Evolutionary conservation across 2,329 filamentous ascomycete species (phyloP).

Genomic region (Domatiomyces globalis): DNA sequence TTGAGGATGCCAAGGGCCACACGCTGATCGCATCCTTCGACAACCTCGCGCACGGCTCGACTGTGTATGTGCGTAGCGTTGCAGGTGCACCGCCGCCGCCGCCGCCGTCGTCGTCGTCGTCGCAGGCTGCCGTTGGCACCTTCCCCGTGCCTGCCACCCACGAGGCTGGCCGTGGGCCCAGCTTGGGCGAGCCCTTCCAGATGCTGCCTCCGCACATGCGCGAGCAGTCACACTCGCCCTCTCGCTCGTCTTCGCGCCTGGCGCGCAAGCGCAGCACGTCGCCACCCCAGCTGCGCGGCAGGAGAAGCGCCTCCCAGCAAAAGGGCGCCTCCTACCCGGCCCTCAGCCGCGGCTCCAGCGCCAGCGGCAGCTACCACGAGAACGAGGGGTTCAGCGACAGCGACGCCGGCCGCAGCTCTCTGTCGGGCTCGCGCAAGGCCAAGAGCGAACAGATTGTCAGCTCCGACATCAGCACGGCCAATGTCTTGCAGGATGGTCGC

Average conservation of each 20-base stretch:
- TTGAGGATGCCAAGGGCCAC: slow-evolving; percentile 78
- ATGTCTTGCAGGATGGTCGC: slow-evolving; percentile 92
- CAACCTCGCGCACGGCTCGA: slow-evolving; percentile 86
- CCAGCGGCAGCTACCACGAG: slow-evolving; percentile 47
- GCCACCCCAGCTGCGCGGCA: slow-evolving; percentile 51
- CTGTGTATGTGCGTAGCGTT: slow-evolving; percentile 80
- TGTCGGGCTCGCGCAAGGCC: slow-evolving; percentile 55
- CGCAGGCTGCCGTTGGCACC: slow-evolving; percentile 31
- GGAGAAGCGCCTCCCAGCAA: slow-evolving; percentile 65
- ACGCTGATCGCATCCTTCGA: slow-evolving; percentile 92
- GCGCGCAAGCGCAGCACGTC: slow-evolving; percentile 69
- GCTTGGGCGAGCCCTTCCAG: slow-evolving; percentile 49
- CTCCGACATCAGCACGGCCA: slow-evolving; percentile 94
- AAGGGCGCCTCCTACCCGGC: slow-evolving; percentile 52
- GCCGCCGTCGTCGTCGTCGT: slow-evolving; percentile 37
- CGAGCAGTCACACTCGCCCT: slow-evolving; percentile 47
- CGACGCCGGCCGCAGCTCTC: slow-evolving; percentile 63
- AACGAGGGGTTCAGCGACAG: slow-evolving; percentile 80
- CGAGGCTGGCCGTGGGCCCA: slow-evolving; percentile 39
- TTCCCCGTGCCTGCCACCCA: slow-evolving; percentile 36
- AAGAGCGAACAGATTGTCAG: slow-evolving; percentile 77
- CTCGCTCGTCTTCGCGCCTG: slow-evolving; percentile 55
- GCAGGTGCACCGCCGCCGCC: slow-evolving; percentile 41
- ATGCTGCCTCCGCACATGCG: slow-evolving; percentile 45
- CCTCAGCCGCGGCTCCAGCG: slow-evolving; percentile 46